Conservation (phyloP, 306 rosid species). For the Vigna hirtella region DNA sequence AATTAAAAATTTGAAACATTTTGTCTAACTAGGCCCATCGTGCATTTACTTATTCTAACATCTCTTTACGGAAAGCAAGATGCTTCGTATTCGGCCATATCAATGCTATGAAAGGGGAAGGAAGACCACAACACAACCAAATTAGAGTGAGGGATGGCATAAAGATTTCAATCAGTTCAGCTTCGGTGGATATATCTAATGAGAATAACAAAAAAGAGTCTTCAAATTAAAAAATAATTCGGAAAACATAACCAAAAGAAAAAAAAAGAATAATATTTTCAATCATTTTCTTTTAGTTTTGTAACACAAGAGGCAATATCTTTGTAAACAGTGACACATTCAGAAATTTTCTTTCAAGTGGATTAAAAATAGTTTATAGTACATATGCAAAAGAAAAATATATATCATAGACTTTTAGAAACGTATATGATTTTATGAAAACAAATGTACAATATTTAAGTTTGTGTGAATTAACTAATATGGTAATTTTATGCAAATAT, state of each 20-base stretch:
- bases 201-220: too few species aligned
- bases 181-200: background rate
- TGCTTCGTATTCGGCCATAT: constrained; percentile 32
- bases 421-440: too few species aligned
- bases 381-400: too few species aligned
- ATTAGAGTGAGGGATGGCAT: background rate
- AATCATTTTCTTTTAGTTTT: background rate
- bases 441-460: too few species aligned
- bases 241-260: background rate
- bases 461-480: too few species aligned
- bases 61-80: constrained; percentile 10
- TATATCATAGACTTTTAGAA: too few species aligned
- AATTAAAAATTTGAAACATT: background rate
- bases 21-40: constrained; percentile 20
- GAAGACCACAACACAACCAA: background rate
- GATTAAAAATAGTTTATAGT: too few species aligned
- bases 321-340: background rate
- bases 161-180: constrained; percentile 2
- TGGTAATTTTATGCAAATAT: background rate
- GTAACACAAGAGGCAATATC: background rate
- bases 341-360: too few species aligned
- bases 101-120: background rate
- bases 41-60: constrained; percentile 1
- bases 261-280: background rate
- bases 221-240: too few species aligned